A percentile compares a stretch with the other conserved stretches of the same genome.
Conservation (phyloP, 1,139 yeast species). For the Yamadazyma friedrichii region DNA sequence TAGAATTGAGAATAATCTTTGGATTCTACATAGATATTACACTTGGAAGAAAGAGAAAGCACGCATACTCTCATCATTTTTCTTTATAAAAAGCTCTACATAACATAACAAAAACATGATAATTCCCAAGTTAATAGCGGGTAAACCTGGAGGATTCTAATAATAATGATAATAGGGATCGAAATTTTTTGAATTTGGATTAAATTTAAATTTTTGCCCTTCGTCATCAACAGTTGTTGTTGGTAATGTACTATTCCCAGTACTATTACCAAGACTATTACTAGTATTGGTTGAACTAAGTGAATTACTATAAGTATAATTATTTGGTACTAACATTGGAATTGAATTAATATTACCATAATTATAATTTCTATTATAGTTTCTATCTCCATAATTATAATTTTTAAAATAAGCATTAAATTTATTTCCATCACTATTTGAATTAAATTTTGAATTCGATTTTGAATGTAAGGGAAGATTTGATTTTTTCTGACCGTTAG, state of each 20-base stretch:
- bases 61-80: too few species aligned
- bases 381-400: neutral
- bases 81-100: too few species aligned
- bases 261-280: neutral
- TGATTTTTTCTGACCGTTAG: neutral
- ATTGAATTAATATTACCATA: neutral
- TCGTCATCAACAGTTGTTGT: neutral
- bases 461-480: neutral
- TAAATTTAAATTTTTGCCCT: constrained; percentile 1
- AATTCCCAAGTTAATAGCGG: too few species aligned
- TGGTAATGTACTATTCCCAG: neutral
- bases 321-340: neutral
- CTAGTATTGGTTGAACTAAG: neutral
- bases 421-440: neutral
- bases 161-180: constrained; percentile 3
- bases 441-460: neutral
- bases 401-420: neutral
- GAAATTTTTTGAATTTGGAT: constrained; percentile 2
- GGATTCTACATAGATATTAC: too few species aligned
- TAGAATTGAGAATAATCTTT: neutral
- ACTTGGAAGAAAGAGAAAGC: too few species aligned
- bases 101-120: too few species aligned
- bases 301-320: neutral
- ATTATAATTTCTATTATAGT: neutral
- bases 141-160: too few species aligned